Evolutionary conservation across 2,329 filamentous ascomycete genomes (phyloP).

Genomic region (Tolypocladium album): DNA sequence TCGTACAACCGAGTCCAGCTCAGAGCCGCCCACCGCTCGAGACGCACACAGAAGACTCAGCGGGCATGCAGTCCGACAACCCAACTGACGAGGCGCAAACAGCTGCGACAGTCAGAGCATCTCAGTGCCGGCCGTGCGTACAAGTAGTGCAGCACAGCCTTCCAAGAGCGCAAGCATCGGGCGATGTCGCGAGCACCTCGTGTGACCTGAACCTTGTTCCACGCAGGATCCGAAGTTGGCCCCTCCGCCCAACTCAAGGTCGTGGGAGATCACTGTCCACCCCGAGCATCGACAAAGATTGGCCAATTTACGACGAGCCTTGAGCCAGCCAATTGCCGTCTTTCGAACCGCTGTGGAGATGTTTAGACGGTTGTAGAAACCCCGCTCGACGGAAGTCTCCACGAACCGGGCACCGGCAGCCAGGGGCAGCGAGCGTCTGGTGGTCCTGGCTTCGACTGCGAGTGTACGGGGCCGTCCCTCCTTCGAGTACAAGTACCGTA

Average conservation of each 20-base stretch:
- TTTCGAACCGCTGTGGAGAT: neutral
- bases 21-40: neutral
- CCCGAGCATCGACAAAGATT: neutral
- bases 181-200: neutral
- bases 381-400: neutral
- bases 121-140: neutral
- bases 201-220: neutral
- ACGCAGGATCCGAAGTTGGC: neutral
- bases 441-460: no score
- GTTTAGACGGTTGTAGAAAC: neutral
- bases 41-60: neutral
- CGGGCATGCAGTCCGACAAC: neutral
- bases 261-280: neutral
- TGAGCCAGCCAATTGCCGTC: neutral
- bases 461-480: no score
- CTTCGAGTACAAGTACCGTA: no score
- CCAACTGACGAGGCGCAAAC: neutral
- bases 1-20: neutral
- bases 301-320: neutral
- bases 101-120: neutral
- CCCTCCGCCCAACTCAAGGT: neutral
- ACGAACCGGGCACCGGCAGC: neutral
- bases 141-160: neutral
- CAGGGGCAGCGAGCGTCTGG: no score
- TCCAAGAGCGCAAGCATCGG: neutral